phyloP scores from a whole-genome alignment of 306 rosid genomes.

The Ormosia emarginata region DNA sequence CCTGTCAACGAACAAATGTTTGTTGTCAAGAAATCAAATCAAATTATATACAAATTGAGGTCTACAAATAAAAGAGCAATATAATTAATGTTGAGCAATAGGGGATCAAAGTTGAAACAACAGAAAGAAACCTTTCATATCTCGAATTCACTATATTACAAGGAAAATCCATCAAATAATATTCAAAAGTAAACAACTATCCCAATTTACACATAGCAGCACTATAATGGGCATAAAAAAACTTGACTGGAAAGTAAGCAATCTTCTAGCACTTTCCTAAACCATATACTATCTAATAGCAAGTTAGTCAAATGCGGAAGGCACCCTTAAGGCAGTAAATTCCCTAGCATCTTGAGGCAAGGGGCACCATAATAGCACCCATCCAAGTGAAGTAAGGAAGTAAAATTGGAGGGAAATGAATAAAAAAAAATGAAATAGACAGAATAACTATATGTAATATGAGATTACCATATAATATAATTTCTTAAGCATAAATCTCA shows the following conservation, averaged over 20 bases:
- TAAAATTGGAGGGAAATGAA: background rate
- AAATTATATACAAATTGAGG: slow-evolving; percentile 6
- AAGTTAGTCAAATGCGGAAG: background rate
- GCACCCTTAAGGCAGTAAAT: background rate
- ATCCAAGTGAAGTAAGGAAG: background rate
- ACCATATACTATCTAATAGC: background rate
- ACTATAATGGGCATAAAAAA: background rate
- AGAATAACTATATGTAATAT: background rate
- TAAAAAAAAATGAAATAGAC: background rate
- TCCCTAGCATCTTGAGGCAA: background rate
- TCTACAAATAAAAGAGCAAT: slow-evolving; percentile 3
- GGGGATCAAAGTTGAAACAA: background rate
- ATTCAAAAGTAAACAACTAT: background rate
- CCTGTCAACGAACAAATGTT: slow-evolving; percentile 48
- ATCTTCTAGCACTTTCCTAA: background rate
- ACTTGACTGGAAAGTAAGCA: background rate
- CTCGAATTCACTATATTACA: background rate
- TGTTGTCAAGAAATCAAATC: slow-evolving; percentile 1
- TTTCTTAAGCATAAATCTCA: background rate
- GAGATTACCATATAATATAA: background rate
- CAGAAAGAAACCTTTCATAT: slow-evolving; percentile 2
- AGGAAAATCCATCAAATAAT: background rate
- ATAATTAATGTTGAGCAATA: background rate
- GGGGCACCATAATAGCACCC: background rate
- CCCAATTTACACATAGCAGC: background rate